Base-by-base conservation (phyloP, 1,139 yeast genomes). In the Schwanniomyces etchellsii region DNA sequence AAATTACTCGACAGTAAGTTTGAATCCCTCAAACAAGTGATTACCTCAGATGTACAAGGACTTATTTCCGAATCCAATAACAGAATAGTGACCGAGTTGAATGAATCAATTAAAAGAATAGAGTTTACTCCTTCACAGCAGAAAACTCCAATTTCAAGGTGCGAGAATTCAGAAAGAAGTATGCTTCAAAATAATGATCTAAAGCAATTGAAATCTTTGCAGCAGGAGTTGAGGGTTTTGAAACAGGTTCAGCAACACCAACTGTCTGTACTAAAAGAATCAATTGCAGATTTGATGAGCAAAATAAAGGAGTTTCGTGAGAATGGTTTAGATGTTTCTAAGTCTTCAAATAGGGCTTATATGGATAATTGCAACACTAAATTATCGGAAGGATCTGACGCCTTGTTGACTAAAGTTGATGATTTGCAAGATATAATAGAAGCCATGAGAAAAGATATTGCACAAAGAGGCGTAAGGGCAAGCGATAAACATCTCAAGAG, bases 351-450 rank as follows among this genome's bases (percentile, higher is more conserved):
- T 41, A 66, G 91, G 35, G 52, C 71, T 1, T 86, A 83, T 45
- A 82, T 89, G 81, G 89, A 81, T 30, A 67, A 72, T 10, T 83
- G 96, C 35, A 89, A 84, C 47, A 52, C 64, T 9, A 79, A 77
- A 43, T 66, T 91, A 15, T 82, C 94, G 2, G 77, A 74, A 30
- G 89, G 84, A 15, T 81, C 94, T 5, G 96, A 86, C 49, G 49
- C 54, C 1, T 58, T 91, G 14, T 65, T 93, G 27, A 80, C 93
- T 0, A 75, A 71, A 39, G 94, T 89, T 3, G 98, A 93, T 50
- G 96, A 88, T 45, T 62, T 93, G 22, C 96, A 89, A 50, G 98
- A 93, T 55, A 55, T 84, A 5, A 84, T 93, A 56, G 98, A 93
- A 48, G 88, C 88, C 1, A 63, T 91, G 36, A 69, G 96, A 36